Conservation (phyloP, 306 rosid genomes). For the Gastrolobium bilobum region DNA sequence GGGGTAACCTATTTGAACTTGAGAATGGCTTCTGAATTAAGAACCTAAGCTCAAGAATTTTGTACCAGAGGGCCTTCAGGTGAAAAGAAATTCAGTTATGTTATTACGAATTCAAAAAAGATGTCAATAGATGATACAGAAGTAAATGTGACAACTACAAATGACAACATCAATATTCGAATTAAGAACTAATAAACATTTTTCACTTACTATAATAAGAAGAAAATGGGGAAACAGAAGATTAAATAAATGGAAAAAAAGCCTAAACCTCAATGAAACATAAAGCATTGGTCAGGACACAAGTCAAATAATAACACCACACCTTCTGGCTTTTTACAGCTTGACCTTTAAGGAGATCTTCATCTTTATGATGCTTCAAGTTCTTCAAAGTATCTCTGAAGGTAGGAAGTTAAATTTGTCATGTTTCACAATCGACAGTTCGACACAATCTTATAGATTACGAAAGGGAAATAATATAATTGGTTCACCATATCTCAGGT, state of each 20-base stretch:
- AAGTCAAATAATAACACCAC: slow-evolving; percentile 20
- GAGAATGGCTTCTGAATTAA: slow-evolving; percentile 76
- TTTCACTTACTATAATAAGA: background rate
- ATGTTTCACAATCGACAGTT: slow-evolving; percentile 18
- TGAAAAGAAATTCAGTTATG: background rate
- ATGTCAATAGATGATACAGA: background rate
- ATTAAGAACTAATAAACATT: background rate
- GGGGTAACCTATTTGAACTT: slow-evolving; percentile 77
- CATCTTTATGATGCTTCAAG: slow-evolving; percentile 73
- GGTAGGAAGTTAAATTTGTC: background rate
- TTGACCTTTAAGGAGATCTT: slow-evolving; percentile 78
- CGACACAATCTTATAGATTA: background rate
- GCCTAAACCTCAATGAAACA: background rate
- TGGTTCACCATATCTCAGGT: background rate
- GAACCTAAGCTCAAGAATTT: slow-evolving; percentile 73
- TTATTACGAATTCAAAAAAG: background rate
- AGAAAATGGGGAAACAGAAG: background rate
- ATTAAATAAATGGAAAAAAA: background rate
- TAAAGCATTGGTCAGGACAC: background rate
- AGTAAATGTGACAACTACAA: background rate
- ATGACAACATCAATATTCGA: background rate
- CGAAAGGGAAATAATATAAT: background rate
- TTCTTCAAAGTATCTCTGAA: slow-evolving; percentile 65
- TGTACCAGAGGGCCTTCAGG: slow-evolving; percentile 75
- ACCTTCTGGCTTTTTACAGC: slow-evolving; percentile 84